Base-by-base conservation (phyloP, 148 eudicot species). In the Nepenthes mirabilis region DNA sequence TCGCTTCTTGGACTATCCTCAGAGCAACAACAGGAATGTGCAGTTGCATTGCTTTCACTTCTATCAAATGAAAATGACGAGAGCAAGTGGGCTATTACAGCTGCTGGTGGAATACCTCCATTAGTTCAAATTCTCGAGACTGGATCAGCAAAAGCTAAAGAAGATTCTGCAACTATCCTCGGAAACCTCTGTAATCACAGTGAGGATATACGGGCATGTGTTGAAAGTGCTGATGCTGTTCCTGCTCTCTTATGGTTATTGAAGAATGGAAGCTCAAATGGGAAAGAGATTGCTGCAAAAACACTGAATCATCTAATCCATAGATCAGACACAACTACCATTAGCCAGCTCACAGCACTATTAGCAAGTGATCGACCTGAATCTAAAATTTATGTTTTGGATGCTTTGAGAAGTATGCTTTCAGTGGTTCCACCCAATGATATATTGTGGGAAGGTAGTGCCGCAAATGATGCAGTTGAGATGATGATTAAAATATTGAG, bases 61-160 rank as follows among this genome's bases (percentile, higher is more conserved):
- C 66, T 93, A 54, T 89, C 97, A 55, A 79, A 80, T 65, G 99
- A 93, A 65, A 93, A 89, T 67, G 97, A 93, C 75, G 99, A 93
- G 66, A 86, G 97, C 65, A 93, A 93, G 77, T 93, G 99, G 99
- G 97, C 99, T 52, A 86, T 93, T 59, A 93, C 99, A 11, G 99
- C 97, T n/a, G 99, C 99, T 55, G 99, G 99, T 64, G 99, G 99
- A 53, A 93, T 93, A 65, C 99, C 99, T 60, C 99, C 99, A 52
- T 88, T 93, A 66, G 99, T 93, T 59, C 99, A 93, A 70, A 93
- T 93, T 67, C 81, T 93, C n/a, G 99, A 93, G 77, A 93, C 95
- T 5, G 99, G 97, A 43, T 88, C 99, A 47, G 82, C 81, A 36
- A 93, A 86, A 82, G 99, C 99, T 49, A 93, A 93, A 72, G 99